Percentiles rank a stretch among this genome's conserved stretches.
phyloP scores from a whole-genome alignment of 768 basidiomycete genomes.

The Russula sp. region DNA sequence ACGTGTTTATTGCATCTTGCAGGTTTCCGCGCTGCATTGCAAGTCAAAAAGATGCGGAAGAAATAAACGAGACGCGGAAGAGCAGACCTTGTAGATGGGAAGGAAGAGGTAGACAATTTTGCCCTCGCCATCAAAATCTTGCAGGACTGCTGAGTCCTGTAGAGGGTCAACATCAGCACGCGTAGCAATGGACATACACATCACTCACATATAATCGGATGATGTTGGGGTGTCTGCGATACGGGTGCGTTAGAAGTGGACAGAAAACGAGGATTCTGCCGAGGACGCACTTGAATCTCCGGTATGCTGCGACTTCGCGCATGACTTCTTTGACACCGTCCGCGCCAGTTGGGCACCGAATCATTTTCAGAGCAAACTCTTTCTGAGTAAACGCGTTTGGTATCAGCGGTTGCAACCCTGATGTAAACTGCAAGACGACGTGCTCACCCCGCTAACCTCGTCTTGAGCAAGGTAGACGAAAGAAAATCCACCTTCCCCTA shows the following conservation, averaged over 20 bases:
- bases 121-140: constrained; percentile 88
- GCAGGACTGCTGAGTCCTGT: constrained; percentile 89
- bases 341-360: constrained; percentile 81
- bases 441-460: constrained; percentile 67
- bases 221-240: constrained; percentile 82
- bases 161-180: constrained; percentile 18
- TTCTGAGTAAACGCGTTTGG: constrained; percentile 38
- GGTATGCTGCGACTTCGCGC: constrained; percentile 88
- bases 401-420: constrained; percentile 7
- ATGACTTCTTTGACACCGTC: constrained; percentile 87
- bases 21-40: constrained; percentile 72
- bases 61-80: not conserved
- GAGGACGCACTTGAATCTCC: constrained; percentile 76
- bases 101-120: constrained; percentile 96
- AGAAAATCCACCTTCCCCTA: constrained; percentile 95
- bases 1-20: constrained; percentile 87
- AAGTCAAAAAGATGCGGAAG: constrained; percentile 15
- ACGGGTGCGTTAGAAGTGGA: not conserved
- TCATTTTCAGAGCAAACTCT: constrained; percentile 95
- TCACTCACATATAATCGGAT: constrained; percentile 80
- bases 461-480: constrained; percentile 88
- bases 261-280: not conserved
- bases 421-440: constrained; percentile 25
- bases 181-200: not conserved
- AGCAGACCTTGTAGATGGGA: constrained; percentile 78